Conservation (phyloP, 176 grass and related monocot species). For the Aegilops bicornis region DNA sequence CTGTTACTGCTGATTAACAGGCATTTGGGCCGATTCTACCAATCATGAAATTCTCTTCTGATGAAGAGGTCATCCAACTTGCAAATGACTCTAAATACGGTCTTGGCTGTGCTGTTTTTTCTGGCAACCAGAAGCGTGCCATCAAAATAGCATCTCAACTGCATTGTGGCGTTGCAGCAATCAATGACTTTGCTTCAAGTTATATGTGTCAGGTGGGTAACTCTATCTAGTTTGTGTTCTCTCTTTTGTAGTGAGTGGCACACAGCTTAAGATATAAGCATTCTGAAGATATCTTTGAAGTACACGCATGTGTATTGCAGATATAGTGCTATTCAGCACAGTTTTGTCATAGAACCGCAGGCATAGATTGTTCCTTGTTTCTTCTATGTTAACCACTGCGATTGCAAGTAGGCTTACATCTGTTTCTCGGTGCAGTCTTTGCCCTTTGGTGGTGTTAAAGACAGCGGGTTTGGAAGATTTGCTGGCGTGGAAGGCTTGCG, state of each 20-base stretch:
- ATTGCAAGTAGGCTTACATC: neutral
- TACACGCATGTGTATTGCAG: neutral
- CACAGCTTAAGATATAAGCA: neutral
- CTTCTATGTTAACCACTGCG: constrained; percentile 5
- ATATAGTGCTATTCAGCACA: neutral
- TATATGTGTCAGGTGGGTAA: constrained; percentile 96
- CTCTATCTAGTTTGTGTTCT: neutral
- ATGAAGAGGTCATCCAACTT: constrained; percentile 85
- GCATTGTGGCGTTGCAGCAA: constrained; percentile 82
- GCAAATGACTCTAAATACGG: constrained; percentile 97
- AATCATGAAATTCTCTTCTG: constrained; percentile 89
- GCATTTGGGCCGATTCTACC: constrained; percentile 92
- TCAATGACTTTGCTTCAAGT: constrained; percentile 96
- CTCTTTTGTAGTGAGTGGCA: neutral
- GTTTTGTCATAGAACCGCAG: neutral
- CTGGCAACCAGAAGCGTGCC: constrained; percentile 77
- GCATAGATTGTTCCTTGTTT: neutral
- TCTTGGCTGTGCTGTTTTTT: constrained; percentile 95
- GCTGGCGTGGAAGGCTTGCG: constrained; percentile 93
- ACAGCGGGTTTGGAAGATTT: constrained; percentile 97
- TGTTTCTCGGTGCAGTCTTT: constrained; percentile 57
- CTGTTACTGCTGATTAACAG: constrained; percentile 41
- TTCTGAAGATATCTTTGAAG: neutral
- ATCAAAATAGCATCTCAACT: constrained; percentile 89
- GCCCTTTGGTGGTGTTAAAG: constrained; percentile 95